Base-by-base conservation (phyloP, 495 filamentous ascomycete species). In the Neurospora sp. region DNA sequence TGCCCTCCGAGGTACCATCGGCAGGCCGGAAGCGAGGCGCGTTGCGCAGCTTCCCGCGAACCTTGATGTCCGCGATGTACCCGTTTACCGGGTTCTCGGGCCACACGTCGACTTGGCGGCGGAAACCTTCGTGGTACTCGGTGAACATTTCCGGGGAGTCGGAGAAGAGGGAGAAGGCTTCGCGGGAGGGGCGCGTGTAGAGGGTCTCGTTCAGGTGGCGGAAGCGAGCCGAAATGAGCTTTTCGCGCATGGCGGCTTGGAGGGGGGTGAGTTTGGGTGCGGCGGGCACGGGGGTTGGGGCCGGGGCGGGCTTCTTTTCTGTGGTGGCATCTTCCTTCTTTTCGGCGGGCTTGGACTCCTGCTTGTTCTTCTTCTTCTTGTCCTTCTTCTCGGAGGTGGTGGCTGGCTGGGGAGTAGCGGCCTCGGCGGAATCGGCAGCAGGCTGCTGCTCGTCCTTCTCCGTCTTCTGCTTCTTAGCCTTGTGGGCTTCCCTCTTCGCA, bases 141-240 rank as follows among this genome's bases (percentile, higher is more conserved):
- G 88, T 85, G 84, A 97, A 99, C 84, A 97, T 91, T 75, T 96
- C 93, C 0, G 96, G 96, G 74, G 91, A 92, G 10, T 90, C 81
- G 49, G 86, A 81, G 85, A 98, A 98, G 46, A 97, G 88, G 73
- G 88, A 80, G 72, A 95, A 88, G 18, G 95, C 91, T 70, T 94
- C 88, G 60, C 84, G 81, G 2, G 96, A 99, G 18, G 94, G 92
- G 7, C 91, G 93, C 12, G 95, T 98, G 82, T 98, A 98, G 35
- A 98, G 92, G 5, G 92, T 94, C 83, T 99, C 91, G 84, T 99
- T 99, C 74, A 99, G 89, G 81, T 98, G 93, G 76, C 96, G 94
- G 88, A 99, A 99, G 74, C 96, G 95, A 16, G 96, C 94, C 6
- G 93, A 94, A 72, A 94, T 87, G 72, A 99, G 90, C 83, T 98